Evolutionary conservation across 208 protist genomes (phyloP).

Genomic region (Acanthamoeba triangularis): DNA sequence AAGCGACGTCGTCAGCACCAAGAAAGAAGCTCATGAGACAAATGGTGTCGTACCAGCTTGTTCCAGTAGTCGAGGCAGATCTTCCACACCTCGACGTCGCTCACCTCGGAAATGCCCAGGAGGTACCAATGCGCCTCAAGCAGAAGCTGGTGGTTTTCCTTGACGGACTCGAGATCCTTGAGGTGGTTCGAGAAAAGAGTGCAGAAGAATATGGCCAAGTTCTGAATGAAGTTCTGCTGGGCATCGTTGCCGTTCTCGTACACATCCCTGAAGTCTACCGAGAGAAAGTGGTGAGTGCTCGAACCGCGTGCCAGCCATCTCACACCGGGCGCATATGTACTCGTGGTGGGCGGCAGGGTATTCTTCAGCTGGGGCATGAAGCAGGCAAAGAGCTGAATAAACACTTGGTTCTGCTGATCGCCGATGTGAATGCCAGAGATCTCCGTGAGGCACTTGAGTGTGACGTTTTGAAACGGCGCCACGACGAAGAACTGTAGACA

Average conservation of each 20-base stretch:
- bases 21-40: too few relatives aligned
- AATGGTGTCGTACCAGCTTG: constrained; percentile 92
- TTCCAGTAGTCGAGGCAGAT: constrained; percentile 99
- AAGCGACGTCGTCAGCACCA: too few relatives aligned
- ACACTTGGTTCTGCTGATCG: constrained; percentile 79
- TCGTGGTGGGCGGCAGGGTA: constrained; percentile 46
- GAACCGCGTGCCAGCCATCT: too few relatives aligned
- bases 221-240: constrained; percentile 95
- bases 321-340: too few relatives aligned
- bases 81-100: constrained; percentile 99
- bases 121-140: constrained; percentile 94
- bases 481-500: constrained; percentile 90
- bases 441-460: constrained; percentile 95
- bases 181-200: constrained; percentile 96
- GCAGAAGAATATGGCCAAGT: constrained; percentile 96
- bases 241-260: constrained; percentile 92
- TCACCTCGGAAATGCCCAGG: constrained; percentile 96
- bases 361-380: constrained; percentile 87
- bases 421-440: constrained; percentile 90
- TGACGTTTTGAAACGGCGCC: constrained; percentile 89
- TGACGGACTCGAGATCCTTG: constrained; percentile 94
- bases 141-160: constrained; percentile 86
- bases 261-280: constrained; percentile 83
- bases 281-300: too few relatives aligned
- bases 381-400: constrained; percentile 90